A percentile compares a stretch with the other conserved stretches of the same genome.
Evolutionary conservation across 768 basidiomycete genomes (phyloP).

Genomic region (Hygrophoropsis aurantiaca): DNA sequence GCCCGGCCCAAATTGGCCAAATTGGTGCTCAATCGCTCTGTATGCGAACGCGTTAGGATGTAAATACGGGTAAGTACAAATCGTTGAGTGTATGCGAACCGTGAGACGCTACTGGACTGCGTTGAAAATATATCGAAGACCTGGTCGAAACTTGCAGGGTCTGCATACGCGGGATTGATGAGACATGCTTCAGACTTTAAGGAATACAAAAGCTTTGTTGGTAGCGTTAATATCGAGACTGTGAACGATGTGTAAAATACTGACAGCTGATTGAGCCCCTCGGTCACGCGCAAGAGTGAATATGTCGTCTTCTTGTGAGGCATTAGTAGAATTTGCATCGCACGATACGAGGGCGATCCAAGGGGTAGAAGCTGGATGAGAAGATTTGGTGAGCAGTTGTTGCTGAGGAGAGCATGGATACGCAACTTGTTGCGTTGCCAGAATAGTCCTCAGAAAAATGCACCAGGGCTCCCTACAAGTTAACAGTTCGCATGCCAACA

Average conservation of each 20-base stretch:
- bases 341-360: conserved; percentile 92
- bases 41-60: not conserved
- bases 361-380: conserved; percentile 62
- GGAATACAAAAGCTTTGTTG: conserved; percentile 73
- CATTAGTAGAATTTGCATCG: conserved; percentile 71
- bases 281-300: conserved; percentile 78
- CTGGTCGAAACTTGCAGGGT: conserved; percentile 63
- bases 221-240: not conserved
- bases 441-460: conserved; percentile 73
- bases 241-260: conserved; percentile 22
- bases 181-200: conserved; percentile 67
- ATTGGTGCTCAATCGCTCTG: conserved; percentile 58
- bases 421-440: conserved; percentile 47
- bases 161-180: conserved; percentile 71
- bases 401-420: conserved; percentile 28
- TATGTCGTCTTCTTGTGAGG: conserved; percentile 63
- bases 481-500: not conserved
- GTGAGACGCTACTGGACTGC: conserved; percentile 56
- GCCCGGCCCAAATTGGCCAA: conserved; percentile 53
- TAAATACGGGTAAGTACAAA: not conserved
- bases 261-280: conserved; percentile 79
- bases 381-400: conserved; percentile 8
- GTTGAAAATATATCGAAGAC: conserved; percentile 79
- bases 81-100: conserved; percentile 38
- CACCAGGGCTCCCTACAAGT: conserved; percentile 69